Evolutionary conservation across 163 green algal genomes (phyloP), one percentile per base, ranked within the genome.

Genomic region (Scenedesmus sp.): DNA sequence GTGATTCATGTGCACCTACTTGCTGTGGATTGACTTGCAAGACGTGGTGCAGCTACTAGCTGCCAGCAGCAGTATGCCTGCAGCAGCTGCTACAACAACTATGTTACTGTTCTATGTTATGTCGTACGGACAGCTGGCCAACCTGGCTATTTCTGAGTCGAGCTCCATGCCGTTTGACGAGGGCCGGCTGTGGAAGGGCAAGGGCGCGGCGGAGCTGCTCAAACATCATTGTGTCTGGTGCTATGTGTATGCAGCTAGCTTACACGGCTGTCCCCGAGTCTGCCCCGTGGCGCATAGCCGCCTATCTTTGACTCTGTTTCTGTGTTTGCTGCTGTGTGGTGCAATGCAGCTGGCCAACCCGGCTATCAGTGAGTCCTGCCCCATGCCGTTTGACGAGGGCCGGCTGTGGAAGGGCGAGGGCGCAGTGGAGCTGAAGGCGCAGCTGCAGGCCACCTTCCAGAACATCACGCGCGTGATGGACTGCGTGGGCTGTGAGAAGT

Each of bases 401-500:
- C 93, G 96, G 59, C 91, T 99, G 82, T 99, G 97, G 97, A 98
- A 97, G 89, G 96, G 96, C 46, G 93, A 97, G 59, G 93, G 96
- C 86, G 94, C 93, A 2, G 70, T 91, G 9, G 87, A 93, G 89
- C 93, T 99, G 57, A 96, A 95, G 90, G 26, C 91, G 64, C 88
- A 97, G 93, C 94, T 99, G 92, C 97, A 97, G 93, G 87, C 64
- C n/a, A 93, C 96, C 18, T 99, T 99, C 93, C 96, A 96, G 26
- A 99, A 99, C 94, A 99, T 99, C 92, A 99, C 97, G 5, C 93
- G 88, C n/a, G 95, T 98, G 89, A 99, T 99, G 98, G 98, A 99
- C 95, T 99, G 98, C 93, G 98, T 99, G 54, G 98, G 98, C 23
- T 99, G 98, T 91, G 98, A 99, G 91, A 99, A 99, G 93, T 99